Evolutionary conservation across 352 stramenopile genomes (phyloP).

Genomic region (Phytophthora litchii): DNA sequence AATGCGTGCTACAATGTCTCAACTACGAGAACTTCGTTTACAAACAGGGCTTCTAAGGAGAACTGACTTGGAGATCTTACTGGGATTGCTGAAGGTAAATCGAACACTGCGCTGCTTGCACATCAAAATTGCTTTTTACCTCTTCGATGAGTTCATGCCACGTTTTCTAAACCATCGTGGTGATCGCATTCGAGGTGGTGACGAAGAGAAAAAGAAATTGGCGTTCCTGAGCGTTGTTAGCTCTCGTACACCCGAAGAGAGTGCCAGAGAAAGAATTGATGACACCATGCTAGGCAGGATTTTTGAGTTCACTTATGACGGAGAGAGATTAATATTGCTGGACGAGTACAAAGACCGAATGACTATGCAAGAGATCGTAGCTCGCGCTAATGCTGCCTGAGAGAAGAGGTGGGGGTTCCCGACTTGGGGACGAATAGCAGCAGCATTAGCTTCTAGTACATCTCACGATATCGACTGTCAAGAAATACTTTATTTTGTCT

Average conservation of each 20-base stretch:
- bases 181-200: constrained; percentile 14
- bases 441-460: too few relatives aligned
- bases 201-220: constrained; percentile 15
- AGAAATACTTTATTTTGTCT: too few relatives aligned
- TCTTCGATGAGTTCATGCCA: constrained; percentile 34
- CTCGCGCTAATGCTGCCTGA: constrained; percentile 6
- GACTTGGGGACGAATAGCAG: too few relatives aligned
- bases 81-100: constrained; percentile 19
- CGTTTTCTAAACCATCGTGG: constrained; percentile 23
- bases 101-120: constrained; percentile 26
- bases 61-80: constrained; percentile 16
- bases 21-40: constrained; percentile 18
- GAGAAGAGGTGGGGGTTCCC: too few relatives aligned
- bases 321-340: constrained; percentile 23
- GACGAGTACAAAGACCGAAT: constrained; percentile 36
- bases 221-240: constrained; percentile 27
- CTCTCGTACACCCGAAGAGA: not conserved
- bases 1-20: not conserved
- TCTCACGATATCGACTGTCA: too few relatives aligned
- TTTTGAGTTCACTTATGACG: constrained; percentile 23
- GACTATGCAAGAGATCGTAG: constrained; percentile 23
- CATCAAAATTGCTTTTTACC: constrained; percentile 28
- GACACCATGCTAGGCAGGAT: constrained; percentile 18
- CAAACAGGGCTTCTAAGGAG: constrained; percentile 15
- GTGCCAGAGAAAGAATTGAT: constrained; percentile 20